Percentiles rank a stretch among this genome's conserved stretches.
Conservation (phyloP, 1,284 basidiomycete species). For the Schizophyllum commune region DNA sequence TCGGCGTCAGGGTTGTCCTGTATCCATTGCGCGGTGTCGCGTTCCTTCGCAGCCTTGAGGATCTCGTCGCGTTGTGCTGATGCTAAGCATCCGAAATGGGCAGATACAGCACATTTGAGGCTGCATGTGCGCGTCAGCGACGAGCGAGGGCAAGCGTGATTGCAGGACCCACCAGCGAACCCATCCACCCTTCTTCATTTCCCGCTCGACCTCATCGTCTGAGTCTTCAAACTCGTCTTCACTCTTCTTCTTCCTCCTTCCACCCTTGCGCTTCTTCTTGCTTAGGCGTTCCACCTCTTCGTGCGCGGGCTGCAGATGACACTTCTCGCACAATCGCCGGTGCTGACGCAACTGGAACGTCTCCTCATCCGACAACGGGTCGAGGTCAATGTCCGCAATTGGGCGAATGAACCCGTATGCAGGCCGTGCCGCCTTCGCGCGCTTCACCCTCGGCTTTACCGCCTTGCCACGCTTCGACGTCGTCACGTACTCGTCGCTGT, state of each 20-base stretch:
- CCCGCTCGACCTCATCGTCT: slow-evolving; percentile 49
- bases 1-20: slow-evolving; percentile 18
- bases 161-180: slow-evolving; percentile 65
- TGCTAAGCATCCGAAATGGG: slow-evolving; percentile 77
- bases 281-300: slow-evolving; percentile 31
- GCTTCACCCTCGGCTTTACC: slow-evolving; percentile 20
- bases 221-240: slow-evolving; percentile 41
- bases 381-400: slow-evolving; percentile 48
- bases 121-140: slow-evolving; percentile 25
- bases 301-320: slow-evolving; percentile 53
- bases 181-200: slow-evolving; percentile 70
- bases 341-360: slow-evolving; percentile 49
- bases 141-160: slow-evolving; percentile 4
- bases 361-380: slow-evolving; percentile 51
- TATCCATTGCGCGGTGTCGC: slow-evolving; percentile 37
- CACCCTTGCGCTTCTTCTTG: slow-evolving; percentile 33
- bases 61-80: slow-evolving; percentile 65
- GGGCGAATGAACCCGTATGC: slow-evolving; percentile 62
- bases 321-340: slow-evolving; percentile 64
- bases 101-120: slow-evolving; percentile 67
- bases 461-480: slow-evolving; percentile 5
- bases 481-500: slow-evolving; percentile 20
- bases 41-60: slow-evolving; percentile 49
- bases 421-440: slow-evolving; percentile 39
- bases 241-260: slow-evolving; percentile 32